phyloP scores from a whole-genome alignment of 305 asterid species.

The Fraxinus xanthoxyloides region DNA sequence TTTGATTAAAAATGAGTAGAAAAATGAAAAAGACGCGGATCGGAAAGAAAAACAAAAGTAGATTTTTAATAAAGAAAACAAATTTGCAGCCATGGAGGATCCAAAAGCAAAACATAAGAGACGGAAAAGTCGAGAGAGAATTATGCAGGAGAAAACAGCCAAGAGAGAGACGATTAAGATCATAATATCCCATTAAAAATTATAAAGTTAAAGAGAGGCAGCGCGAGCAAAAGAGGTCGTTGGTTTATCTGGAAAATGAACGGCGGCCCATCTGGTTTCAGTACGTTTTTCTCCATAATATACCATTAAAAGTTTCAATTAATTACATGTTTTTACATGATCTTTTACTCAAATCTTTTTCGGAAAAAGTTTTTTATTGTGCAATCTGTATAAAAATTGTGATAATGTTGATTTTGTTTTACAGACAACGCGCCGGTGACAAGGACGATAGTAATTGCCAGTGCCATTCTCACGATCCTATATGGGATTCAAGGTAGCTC shows the following conservation, averaged over 20 bases:
- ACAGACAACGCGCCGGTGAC: conserved; percentile 93
- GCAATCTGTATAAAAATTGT: neutral
- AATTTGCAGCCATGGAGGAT: neutral
- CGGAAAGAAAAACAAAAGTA: neutral
- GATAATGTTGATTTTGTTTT: conserved; percentile 6
- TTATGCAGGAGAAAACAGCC: neutral
- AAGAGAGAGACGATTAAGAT: neutral
- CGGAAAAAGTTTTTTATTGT: neutral
- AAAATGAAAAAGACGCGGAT: neutral
- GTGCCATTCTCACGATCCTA: conserved; percentile 77
- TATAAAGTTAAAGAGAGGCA: conserved; percentile 18
- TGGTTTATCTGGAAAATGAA: conserved; percentile 74
- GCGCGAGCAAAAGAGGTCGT: conserved; percentile 29
- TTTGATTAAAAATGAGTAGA: too few species aligned
- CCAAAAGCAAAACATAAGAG: conserved; percentile 22
- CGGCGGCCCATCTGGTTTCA: conserved; percentile 99
- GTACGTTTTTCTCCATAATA: conserved; percentile 40
- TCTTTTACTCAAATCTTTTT: neutral
- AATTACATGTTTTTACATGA: neutral
- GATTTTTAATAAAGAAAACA: neutral
- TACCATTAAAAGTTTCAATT: neutral
- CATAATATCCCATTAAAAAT: neutral
- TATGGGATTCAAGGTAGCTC: conserved; percentile 90
- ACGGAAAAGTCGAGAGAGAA: conserved; percentile 28
- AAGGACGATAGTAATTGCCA: conserved; percentile 64